Evolutionary conservation across 345 rosid genomes (phyloP).

Genomic region (Balakata baccata): DNA sequence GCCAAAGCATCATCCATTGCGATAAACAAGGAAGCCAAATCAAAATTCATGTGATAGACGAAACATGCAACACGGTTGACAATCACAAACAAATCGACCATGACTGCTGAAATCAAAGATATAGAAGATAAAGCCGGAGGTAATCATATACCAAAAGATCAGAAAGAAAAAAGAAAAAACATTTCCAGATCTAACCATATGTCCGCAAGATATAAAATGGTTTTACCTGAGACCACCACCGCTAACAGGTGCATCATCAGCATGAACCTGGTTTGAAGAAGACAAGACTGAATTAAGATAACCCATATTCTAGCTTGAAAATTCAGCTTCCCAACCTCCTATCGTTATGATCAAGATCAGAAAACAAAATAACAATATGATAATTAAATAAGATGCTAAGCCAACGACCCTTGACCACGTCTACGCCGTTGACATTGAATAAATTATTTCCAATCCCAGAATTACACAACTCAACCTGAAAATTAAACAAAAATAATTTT

Average conservation of each 20-base stretch:
- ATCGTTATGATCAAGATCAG: slow-evolving; percentile 28
- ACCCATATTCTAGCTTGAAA: slow-evolving; percentile 45
- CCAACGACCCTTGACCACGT: not conserved
- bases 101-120: not conserved
- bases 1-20: not conserved
- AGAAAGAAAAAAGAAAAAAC: not conserved
- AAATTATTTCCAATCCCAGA: slow-evolving; percentile 21
- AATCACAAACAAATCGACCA: not conserved
- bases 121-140: not conserved
- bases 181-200: slow-evolving; percentile 14
- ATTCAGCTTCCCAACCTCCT: slow-evolving; percentile 11
- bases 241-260: slow-evolving; percentile 73
- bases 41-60: not conserved
- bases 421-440: slow-evolving; percentile 8
- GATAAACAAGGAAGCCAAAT: not conserved
- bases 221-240: slow-evolving; percentile 92
- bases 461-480: slow-evolving; percentile 28
- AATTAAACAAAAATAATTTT: slow-evolving; percentile 7
- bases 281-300: slow-evolving; percentile 77
- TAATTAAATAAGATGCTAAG: not conserved
- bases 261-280: slow-evolving; percentile 67
- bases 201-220: not conserved
- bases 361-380: slow-evolving; percentile 6
- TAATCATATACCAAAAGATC: not conserved
- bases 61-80: not conserved